A percentile compares a stretch with the other conserved stretches of the same genome.
These are phyloP conservation scores for Pythium rishiriense DNA, from an alignment of 352 stramenopile genomes.

Conservation along the genomic window DNA sequence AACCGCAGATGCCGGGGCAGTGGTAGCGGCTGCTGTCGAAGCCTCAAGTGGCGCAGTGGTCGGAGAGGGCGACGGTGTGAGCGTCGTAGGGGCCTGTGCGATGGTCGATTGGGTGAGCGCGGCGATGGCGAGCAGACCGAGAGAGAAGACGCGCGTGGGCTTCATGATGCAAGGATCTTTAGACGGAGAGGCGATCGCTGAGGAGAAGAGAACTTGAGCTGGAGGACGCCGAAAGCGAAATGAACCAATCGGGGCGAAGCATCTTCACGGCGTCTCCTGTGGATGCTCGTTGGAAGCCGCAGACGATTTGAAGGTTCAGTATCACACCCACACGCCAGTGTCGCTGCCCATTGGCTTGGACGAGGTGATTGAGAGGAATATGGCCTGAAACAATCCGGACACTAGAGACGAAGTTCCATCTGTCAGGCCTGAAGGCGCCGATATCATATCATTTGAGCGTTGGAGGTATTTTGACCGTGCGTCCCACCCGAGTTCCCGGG, in stretches of 20 bases:
- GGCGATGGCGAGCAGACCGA: conserved; percentile 7
- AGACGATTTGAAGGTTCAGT: background rate
- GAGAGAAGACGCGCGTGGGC: background rate
- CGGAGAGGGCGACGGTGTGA: background rate
- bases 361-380: too few species aligned
- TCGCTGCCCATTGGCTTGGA: too few species aligned
- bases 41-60: background rate
- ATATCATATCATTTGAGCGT: too few species aligned
- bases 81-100: background rate
- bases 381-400: too few species aligned
- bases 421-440: too few species aligned
- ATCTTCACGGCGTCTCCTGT: background rate
- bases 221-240: conserved; percentile 18
- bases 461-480: too few species aligned
- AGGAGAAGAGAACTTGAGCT: background rate
- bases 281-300: too few species aligned
- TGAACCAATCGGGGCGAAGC: background rate
- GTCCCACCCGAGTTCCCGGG: too few species aligned
- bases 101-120: background rate
- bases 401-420: too few species aligned
- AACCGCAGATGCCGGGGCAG: background rate
- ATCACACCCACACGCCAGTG: too few species aligned
- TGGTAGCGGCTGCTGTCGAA: background rate
- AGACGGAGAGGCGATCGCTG: background rate
- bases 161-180: too few species aligned